phyloP scores from a whole-genome alignment of 2,329 filamentous ascomycete genomes.

The Dissoconium aciculare region DNA sequence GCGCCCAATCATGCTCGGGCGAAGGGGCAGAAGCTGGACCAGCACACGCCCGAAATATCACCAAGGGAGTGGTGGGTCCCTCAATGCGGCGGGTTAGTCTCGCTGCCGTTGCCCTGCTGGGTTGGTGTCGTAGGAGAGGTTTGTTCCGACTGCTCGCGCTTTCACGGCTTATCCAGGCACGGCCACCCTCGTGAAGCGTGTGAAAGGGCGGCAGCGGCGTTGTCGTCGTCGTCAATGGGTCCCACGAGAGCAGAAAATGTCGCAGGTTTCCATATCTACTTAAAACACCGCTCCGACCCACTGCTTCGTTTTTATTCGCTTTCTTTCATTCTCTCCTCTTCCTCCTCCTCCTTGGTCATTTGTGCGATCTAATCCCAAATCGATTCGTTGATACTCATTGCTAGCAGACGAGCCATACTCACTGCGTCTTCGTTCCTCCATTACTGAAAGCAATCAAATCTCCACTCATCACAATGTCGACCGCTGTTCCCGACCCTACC shows the following conservation, averaged over 20 bases:
- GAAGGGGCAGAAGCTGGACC: no score
- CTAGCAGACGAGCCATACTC: constrained; percentile 44
- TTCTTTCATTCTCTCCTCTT: constrained; percentile 9
- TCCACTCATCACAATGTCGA: constrained; percentile 31
- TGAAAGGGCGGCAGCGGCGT: no score
- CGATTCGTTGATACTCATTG: no score
- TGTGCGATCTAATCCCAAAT: no score
- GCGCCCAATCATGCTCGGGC: background rate
- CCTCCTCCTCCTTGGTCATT: constrained; percentile 41
- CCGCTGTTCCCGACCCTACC: no score
- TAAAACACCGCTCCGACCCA: background rate
- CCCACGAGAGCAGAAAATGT: background rate
- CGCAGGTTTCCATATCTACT: background rate
- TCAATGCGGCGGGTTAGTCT: no score
- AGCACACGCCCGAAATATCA: no score
- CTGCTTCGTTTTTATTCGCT: background rate
- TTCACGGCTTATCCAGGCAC: background rate
- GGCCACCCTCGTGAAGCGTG: background rate
- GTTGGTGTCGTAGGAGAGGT: constrained; percentile 1
- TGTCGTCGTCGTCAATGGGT: no score
- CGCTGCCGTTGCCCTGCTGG: no score
- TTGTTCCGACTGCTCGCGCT: background rate
- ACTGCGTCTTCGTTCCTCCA: constrained; percentile 43
- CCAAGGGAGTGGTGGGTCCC: no score
- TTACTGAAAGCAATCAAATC: constrained; percentile 24